A percentile compares a stretch with the other conserved stretches of the same genome.
Conservation (phyloP, 345 rosid genomes). For the Mallotus nudiflorus region DNA sequence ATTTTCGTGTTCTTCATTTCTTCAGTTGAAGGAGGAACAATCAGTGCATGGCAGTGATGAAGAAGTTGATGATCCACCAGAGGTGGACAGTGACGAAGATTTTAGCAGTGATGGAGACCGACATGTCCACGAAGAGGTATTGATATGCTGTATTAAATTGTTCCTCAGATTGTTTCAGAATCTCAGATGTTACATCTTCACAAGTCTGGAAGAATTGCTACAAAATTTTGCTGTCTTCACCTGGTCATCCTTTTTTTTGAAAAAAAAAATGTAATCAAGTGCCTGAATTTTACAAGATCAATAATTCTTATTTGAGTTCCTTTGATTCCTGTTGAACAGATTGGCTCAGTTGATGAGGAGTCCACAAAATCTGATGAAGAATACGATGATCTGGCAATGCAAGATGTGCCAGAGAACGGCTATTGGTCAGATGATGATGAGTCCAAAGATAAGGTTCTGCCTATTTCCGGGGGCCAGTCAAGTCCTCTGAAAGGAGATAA, state of each 20-base stretch:
- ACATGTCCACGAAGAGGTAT: slow-evolving; percentile 75
- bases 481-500: slow-evolving; percentile 40
- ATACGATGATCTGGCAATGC: slow-evolving; percentile 95
- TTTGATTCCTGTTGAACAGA: slow-evolving; percentile 36
- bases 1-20: slow-evolving; percentile 7
- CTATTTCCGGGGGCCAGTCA: slow-evolving; percentile 13
- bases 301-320: background rate
- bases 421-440: slow-evolving; percentile 62
- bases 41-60: slow-evolving; percentile 97
- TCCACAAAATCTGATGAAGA: slow-evolving; percentile 95
- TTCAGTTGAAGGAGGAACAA: slow-evolving; percentile 83
- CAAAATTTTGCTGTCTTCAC: too few relatives aligned
- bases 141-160: background rate
- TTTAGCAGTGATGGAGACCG: slow-evolving; percentile 60
- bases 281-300: background rate
- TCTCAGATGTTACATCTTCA: background rate
- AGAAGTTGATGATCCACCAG: slow-evolving; percentile 86
- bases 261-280: too few relatives aligned
- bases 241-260: too few relatives aligned
- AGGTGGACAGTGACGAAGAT: slow-evolving; percentile 86
- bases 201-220: background rate
- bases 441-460: slow-evolving; percentile 28
- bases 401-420: slow-evolving; percentile 58
- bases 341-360: slow-evolving; percentile 98
- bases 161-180: background rate